Percentiles rank a stretch among this genome's conserved stretches.
phyloP scores from a whole-genome alignment of 345 rosid species.

The Salix caprea region DNA sequence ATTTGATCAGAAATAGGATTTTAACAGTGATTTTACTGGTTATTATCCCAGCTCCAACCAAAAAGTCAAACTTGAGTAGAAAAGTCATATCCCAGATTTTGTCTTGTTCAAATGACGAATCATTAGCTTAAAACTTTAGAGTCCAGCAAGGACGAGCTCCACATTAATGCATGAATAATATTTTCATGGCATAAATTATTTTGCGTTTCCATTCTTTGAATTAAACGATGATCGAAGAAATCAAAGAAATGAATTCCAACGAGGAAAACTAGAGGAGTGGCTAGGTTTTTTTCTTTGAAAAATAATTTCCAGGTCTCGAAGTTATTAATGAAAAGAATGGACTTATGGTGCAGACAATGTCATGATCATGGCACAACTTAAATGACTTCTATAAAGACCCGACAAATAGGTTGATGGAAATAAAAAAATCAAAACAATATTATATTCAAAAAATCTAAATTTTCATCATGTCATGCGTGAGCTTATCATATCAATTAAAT shows the following conservation, averaged over 20 bases:
- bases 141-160: background rate
- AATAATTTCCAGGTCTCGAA: background rate
- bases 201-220: background rate
- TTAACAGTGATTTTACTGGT: background rate
- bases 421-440: too few species aligned
- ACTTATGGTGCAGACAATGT: background rate
- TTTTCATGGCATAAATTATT: background rate
- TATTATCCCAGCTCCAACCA: background rate
- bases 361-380: background rate
- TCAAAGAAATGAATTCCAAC: background rate
- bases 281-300: background rate
- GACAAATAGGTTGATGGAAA: too few species aligned
- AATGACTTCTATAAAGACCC: background rate
- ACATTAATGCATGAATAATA: background rate
- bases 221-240: background rate
- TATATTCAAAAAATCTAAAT: too few species aligned
- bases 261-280: background rate
- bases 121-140: too few species aligned
- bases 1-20: background rate
- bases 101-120: background rate
- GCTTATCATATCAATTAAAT: too few species aligned
- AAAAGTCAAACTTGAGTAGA: too few species aligned
- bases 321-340: background rate
- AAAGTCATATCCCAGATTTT: background rate
- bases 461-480: too few species aligned